phyloP scores from a whole-genome alignment of 1,284 basidiomycete genomes.

The Cryptococcus wingfieldii region DNA sequence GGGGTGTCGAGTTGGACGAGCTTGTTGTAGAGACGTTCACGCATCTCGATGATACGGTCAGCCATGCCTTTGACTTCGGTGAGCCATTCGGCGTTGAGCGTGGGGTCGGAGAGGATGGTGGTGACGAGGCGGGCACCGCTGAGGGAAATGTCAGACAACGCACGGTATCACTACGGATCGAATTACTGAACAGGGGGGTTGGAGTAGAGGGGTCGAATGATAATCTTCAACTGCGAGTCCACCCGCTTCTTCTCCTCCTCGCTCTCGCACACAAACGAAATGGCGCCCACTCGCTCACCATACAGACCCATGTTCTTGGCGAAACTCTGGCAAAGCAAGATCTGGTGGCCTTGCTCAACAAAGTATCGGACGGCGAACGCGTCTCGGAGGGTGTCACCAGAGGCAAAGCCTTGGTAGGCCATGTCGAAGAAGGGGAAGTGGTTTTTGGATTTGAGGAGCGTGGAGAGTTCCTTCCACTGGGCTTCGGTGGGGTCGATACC shows the following conservation, averaged over 20 bases:
- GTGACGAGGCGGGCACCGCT: slow-evolving; percentile 81
- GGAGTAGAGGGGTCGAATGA: slow-evolving; percentile 97
- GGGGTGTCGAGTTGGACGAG: slow-evolving; percentile 84
- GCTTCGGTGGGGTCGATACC: slow-evolving; percentile 91
- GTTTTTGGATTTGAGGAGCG: slow-evolving; percentile 64
- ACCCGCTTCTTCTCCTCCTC: slow-evolving; percentile 82
- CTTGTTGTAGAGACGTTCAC: slow-evolving; percentile 73
- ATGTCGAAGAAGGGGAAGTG: slow-evolving; percentile 59
- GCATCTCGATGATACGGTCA: slow-evolving; percentile 92
- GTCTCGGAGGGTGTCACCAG: slow-evolving; percentile 79
- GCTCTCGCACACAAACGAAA: slow-evolving; percentile 72
- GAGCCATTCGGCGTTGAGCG: slow-evolving; percentile 84
- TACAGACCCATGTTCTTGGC: slow-evolving; percentile 99
- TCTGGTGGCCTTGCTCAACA: slow-evolving; percentile 78
- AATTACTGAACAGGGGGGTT: slow-evolving; percentile 65
- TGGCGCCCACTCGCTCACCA: slow-evolving; percentile 90
- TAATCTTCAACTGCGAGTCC: slow-evolving; percentile 88
- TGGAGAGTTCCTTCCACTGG: slow-evolving; percentile 90
- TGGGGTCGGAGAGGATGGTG: slow-evolving; percentile 69
- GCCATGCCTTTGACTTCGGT: slow-evolving; percentile 92
- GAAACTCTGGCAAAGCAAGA: slow-evolving; percentile 87
- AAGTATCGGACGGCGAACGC: slow-evolving; percentile 97
- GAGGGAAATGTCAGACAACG: not conserved
- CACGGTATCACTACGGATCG: slow-evolving; percentile 55
- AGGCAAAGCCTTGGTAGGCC: slow-evolving; percentile 94